phyloP scores from a whole-genome alignment of 768 basidiomycete genomes.

The Tylopilus rubrobrunneus region DNA sequence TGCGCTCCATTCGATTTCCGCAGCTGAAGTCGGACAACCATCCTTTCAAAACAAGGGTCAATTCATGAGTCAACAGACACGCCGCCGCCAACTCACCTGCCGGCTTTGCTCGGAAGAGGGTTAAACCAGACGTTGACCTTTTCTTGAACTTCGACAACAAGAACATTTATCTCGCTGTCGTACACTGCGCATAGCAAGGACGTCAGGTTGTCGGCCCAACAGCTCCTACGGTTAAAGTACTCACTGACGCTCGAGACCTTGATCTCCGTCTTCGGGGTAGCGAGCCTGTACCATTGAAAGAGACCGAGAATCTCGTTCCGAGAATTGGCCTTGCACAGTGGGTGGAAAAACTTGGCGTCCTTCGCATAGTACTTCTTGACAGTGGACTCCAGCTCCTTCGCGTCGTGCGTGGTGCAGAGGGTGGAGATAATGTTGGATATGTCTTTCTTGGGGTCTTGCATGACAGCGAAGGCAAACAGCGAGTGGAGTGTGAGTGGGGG shows the following conservation, averaged over 20 bases:
- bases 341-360: conserved; percentile 58
- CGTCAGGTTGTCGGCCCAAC: background rate
- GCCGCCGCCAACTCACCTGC: conserved; percentile 37
- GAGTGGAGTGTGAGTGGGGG: background rate
- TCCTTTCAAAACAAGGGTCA: conserved; percentile 25
- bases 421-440: conserved; percentile 41
- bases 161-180: conserved; percentile 36
- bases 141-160: conserved; percentile 53
- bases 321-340: conserved; percentile 53
- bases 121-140: conserved; percentile 38
- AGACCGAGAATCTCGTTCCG: conserved; percentile 48
- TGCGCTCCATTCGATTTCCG: conserved; percentile 37
- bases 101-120: conserved; percentile 44
- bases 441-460: conserved; percentile 56
- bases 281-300: conserved; percentile 66
- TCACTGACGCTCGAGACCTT: conserved; percentile 42
- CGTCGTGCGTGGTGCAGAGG: conserved; percentile 45
- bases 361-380: conserved; percentile 48
- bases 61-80: background rate
- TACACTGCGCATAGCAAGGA: conserved; percentile 37
- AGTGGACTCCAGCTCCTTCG: conserved; percentile 46
- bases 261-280: conserved; percentile 49
- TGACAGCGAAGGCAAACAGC: conserved; percentile 18
- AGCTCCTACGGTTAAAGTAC: conserved; percentile 11
- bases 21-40: conserved; percentile 51